These are phyloP conservation scores for Hyaloscypha finlandica DNA, from an alignment of 495 filamentous ascomycete species.

Conservation along the genomic window DNA sequence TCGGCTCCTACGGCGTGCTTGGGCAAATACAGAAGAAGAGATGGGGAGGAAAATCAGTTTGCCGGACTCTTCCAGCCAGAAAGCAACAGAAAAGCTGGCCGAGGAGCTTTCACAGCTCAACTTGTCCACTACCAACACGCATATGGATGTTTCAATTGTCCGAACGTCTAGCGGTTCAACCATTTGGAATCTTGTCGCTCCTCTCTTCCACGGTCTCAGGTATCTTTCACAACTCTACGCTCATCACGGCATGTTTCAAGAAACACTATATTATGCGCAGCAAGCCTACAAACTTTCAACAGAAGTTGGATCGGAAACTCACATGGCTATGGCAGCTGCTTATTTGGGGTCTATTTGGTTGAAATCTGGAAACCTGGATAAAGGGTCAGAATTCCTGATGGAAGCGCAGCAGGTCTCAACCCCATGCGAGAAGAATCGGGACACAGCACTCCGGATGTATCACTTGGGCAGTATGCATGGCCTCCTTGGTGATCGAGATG, in stretches of 20 bases:
- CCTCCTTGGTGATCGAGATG: conserved; percentile 41
- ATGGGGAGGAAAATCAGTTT: conserved; percentile 5
- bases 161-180: conserved; percentile 54
- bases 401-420: conserved; percentile 47
- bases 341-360: conserved; percentile 66
- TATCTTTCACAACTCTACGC: conserved; percentile 76
- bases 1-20: conserved; percentile 66
- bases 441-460: conserved; percentile 44
- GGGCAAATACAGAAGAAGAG: conserved; percentile 64
- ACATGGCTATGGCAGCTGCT: conserved; percentile 53
- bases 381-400: conserved; percentile 61
- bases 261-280: conserved; percentile 87
- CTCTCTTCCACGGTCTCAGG: conserved; percentile 66
- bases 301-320: conserved; percentile 62
- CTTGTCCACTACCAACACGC: conserved; percentile 22
- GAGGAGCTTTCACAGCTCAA: conserved; percentile 38
- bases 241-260: conserved; percentile 81
- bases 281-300: conserved; percentile 79
- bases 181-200: conserved; percentile 79
- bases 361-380: conserved; percentile 59
- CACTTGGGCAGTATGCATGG: conserved; percentile 47
- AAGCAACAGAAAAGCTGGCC: conserved; percentile 37
- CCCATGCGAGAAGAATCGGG: conserved; percentile 36
- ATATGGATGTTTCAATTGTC: not conserved
- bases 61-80: conserved; percentile 22